Base-by-base conservation (phyloP, 2,329 filamentous ascomycete genomes). In the Rosellinia necatrix region DNA sequence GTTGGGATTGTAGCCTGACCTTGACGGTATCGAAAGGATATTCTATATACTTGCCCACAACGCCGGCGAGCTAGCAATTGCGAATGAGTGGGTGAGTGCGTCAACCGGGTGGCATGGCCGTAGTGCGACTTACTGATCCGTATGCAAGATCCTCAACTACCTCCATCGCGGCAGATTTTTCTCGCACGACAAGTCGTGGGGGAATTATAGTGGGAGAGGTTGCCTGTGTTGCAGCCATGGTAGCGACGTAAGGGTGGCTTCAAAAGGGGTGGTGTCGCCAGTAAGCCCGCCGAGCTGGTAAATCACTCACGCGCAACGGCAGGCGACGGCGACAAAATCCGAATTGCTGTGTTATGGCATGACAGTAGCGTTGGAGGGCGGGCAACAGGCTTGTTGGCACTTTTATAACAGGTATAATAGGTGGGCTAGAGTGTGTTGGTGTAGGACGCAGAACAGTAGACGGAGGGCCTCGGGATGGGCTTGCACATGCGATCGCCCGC, bases 1-100 rank as follows among this genome's bases (percentile, higher is more conserved):
- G 90, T 73, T 97, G 93, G n/a, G 93, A 94, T 73, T 99, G 94
- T 9, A 99, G 84, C 35, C 94, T 90, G 58, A 99, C 94, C 76
- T 99, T 99, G 73, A 99, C 88, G 0, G 94, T 99, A 75, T 99
- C 94, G 75, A 99, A 99, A 21, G 94, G 94, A 72, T 97, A 99
- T 73, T 99, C 94, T 70, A 99, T 93, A 72, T 93, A 91, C 78
- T 97, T 99, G 60, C 93, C 93, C 30, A 91, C 87, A 57, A 96
- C 85, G 58, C 94, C 94, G 52, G 93, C 92, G 56, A 84, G 74
- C 89, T 92, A 62, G 1, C 6, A 4, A 19, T 17, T 40, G 35
- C 60, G 24, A 59, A 53, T 15, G 29, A 35, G 19, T 27, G 24
- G 57, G 56, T 15, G 29, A 35, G 19, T 27, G 47, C 30, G 6